Percentiles rank a stretch among this genome's conserved stretches.
These are phyloP conservation scores for Ustilago curta DNA, from an alignment of 1,284 basidiomycete genomes.

Conservation along the genomic window DNA sequence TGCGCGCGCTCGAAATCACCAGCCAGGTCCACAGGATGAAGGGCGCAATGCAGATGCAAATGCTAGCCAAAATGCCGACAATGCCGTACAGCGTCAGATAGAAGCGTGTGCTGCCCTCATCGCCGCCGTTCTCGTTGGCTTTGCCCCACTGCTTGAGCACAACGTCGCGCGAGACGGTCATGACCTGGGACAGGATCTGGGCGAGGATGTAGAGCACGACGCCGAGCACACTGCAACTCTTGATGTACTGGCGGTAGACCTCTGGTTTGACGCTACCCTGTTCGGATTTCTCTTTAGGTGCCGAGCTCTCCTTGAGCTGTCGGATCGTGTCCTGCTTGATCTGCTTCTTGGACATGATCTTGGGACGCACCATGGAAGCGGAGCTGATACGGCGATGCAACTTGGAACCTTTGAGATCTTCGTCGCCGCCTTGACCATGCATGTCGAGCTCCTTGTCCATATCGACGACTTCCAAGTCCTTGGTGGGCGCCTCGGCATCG, in stretches of 20 bases:
- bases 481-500: constrained; percentile 30
- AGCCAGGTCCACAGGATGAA: constrained; percentile 66
- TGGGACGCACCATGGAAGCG: constrained; percentile 56
- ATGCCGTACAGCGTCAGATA: constrained; percentile 65
- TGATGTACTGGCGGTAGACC: constrained; percentile 64
- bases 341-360: constrained; percentile 53
- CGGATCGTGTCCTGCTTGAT: constrained; percentile 64
- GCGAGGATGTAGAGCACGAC: constrained; percentile 59
- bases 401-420: constrained; percentile 52
- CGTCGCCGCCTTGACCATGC: constrained; percentile 50
- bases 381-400: constrained; percentile 56
- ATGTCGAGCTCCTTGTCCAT: constrained; percentile 51
- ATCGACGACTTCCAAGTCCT: constrained; percentile 45
- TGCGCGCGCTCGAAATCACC: constrained; percentile 59
- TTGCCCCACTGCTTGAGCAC: constrained; percentile 68
- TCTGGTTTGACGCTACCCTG: constrained; percentile 63
- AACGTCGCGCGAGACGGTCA: constrained; percentile 61
- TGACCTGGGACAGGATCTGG: constrained; percentile 60
- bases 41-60: constrained; percentile 64
- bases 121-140: constrained; percentile 52
- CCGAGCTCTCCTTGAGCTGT: constrained; percentile 62
- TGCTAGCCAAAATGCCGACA: constrained; percentile 56
- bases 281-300: constrained; percentile 62
- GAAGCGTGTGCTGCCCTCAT: constrained; percentile 43
- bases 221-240: constrained; percentile 56